Base-by-base conservation (phyloP, 2,329 filamentous ascomycete species). In the Claviceps sorghi region DNA sequence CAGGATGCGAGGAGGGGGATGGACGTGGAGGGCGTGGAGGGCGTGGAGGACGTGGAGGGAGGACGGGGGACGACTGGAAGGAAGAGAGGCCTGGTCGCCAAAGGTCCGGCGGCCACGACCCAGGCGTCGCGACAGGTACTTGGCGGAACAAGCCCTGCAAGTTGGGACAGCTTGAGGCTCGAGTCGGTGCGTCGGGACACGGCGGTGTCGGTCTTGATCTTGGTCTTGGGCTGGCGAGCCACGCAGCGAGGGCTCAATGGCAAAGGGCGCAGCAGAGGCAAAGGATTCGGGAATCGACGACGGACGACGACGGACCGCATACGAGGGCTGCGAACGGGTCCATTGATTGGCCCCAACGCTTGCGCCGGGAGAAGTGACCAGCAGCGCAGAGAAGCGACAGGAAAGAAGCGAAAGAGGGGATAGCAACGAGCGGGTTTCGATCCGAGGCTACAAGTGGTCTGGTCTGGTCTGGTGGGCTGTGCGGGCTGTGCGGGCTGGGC, bases 331-430 rank as follows among this genome's bases (percentile, higher is more conserved):
- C 48, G 22, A 19, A 41, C 42, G 34, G 38, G 40, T 34, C 53
- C 50, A 54, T 54, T 50, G 48, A 52, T 50, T 52, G 53, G 50
- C 26, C 38, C 44, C 47, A 26, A 50, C 22, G 34, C 45, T 30
- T 21, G 47, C 46, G 49, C 49, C 40, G 49, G 49, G 21, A 45
- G 52, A 54, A 54, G 45, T 51, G 50, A 30, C 26, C 50, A 52
- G 50, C 49, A 48, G 45, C 45, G 32, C 44, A 26, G 45, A 41
- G 32, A 15, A 49, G 15, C 11, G 41, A 47, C 38, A 49, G 46
- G 17, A 54, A 49, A 30, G 53, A 50, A 50, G 6, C 13, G 42
- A 44, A 48, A 43, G 47, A 54, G 53, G 34, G 53, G 50, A 52
- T 21, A 13, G 43, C 46, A 26, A 32, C 11, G 40, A 44, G 51